Evolutionary conservation across 2,329 filamentous ascomycete genomes (phyloP).

Genomic region (Neonectria coccinea): DNA sequence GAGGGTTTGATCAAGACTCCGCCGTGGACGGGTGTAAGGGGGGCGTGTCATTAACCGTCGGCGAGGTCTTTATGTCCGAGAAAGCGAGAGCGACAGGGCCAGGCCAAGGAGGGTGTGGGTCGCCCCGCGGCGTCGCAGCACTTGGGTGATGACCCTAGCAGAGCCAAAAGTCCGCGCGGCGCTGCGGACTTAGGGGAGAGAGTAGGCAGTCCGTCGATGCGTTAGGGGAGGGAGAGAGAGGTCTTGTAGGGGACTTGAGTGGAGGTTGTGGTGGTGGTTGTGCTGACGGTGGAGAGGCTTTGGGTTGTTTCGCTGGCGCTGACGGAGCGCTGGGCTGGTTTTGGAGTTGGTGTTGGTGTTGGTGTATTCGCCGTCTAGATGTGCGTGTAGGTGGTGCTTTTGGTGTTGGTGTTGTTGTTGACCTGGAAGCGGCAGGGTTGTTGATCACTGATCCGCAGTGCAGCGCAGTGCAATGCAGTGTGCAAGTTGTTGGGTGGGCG

Average conservation of each 20-base stretch:
- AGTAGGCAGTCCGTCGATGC: neutral
- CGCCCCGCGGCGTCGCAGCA: constrained; percentile 35
- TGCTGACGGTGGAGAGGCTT: constrained; percentile 24
- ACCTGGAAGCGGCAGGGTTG: constrained; percentile 9
- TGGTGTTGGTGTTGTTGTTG: constrained; percentile 12
- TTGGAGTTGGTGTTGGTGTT: neutral
- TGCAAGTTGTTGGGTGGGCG: neutral
- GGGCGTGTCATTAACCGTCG: constrained; percentile 46
- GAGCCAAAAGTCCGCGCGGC: constrained; percentile 39
- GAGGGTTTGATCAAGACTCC: constrained; percentile 43
- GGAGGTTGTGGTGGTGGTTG: constrained; percentile 1
- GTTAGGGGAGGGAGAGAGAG: constrained; percentile 3
- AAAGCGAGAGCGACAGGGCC: constrained; percentile 42
- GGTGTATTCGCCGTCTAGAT: too few species aligned
- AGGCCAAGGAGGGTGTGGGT: constrained; percentile 37
- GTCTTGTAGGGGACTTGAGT: neutral
- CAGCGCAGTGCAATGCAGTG: constrained; percentile 5
- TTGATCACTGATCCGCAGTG: constrained; percentile 22
- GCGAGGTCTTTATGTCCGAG: constrained; percentile 58
- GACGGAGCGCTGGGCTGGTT: constrained; percentile 24
- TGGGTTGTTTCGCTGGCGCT: constrained; percentile 32
- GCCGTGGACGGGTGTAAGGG: constrained; percentile 27
- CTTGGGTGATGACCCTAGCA: constrained; percentile 29
- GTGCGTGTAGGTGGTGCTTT: too few species aligned
- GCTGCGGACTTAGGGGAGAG: constrained; percentile 36